Evolutionary conservation across 371 early-diverging fungal species (phyloP), one percentile per base, ranked within the genome.

Genomic region (Syncephalastrum monosporum): DNA sequence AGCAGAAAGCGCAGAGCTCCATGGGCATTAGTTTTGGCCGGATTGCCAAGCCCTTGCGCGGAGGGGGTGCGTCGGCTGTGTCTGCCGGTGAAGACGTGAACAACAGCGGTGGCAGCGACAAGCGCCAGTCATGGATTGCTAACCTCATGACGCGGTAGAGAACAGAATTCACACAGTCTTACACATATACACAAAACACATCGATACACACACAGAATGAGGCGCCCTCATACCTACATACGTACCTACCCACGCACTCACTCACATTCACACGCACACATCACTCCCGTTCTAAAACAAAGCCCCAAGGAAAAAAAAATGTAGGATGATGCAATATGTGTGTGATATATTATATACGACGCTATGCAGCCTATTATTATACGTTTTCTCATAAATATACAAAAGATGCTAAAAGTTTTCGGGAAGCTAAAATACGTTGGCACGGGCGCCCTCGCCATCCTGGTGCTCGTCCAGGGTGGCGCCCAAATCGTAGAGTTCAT

Each of bases 11-110:
- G 45, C 75, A 82, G 45, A 54, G 70, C 23, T 62, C 76, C 27
- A 79, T 72, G 71, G 78, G 74, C 52, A 71, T 93, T 47, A 82
- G 82, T 71, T 92, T 91, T 61, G 89, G 89, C 49, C 77, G 91
- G 48, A 92, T 96, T 64, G 93, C 94, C 59, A 94, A 94, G 75
- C 97, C 95, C 38, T 71, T 96, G 54, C 87, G 94, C 38, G 96
- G 96, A 27, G 93, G 94, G 23, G 83, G 50, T 67, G 74, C 60
- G 43, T 33, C 38, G 5, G 8, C 38, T 10, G 12, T 33, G 12
- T 10, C 38, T 33, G 69, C 49, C 3, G 60, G 48, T 7, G 63
- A 63, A 42, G 50, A 59, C 25, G 45, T 41, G 29, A 59, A 60
- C 14, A 63, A 62, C n/a, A 67, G 68, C 19, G 65, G 66, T 14